Evolutionary conservation across 139 green algal genomes (phyloP), one percentile per base, ranked within the genome.

Genomic region (Closterium sp.): DNA sequence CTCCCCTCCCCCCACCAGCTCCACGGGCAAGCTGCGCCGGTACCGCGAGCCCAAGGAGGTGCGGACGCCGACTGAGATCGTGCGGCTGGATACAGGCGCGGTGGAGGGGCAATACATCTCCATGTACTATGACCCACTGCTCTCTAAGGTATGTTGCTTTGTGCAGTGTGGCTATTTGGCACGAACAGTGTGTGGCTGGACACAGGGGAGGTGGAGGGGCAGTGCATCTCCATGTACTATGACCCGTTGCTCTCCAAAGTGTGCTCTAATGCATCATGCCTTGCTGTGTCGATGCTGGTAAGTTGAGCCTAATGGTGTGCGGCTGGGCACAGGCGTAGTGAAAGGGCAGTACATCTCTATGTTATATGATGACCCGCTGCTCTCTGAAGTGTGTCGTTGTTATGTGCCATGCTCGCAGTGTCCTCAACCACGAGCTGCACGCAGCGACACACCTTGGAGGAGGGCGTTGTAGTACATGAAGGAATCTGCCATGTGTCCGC

Each of bases 41-140:
- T 92, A 94, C 22, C 90, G 94, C 1, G 92, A 87, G 32, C 86
- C 73, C 31, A 30, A 87, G 85, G 30, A 31, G 30, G 70, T 88
- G 11, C 45, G 45, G 30, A 86, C 27, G 28, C 29, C 30, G 86
- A 85, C 86, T 27, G 94, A 92, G 84, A 89, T 85, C 42, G 92
- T 98, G 28, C 92, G 97, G 17, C 89, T 98, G 38, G 97, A 98
- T 95, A 95, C 91, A 3, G 97, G 96, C 0, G 95, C 97, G 9
- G 31, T 91, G 79, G 93, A 96, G 89, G 97, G 97, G 28, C 94
- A 95, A 88, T 85, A 93, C 88, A 95, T 97, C 89, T 95, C 96
- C 70, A 95, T 96, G 24, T 93, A 96, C 91, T 99, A 99, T 93
- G 97, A 99, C 93, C 97, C 97, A 7, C 97, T 99, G 10, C 13